Base-by-base conservation (phyloP, 106 monocot genomes). In the Acanthochlamys bracteata region DNA sequence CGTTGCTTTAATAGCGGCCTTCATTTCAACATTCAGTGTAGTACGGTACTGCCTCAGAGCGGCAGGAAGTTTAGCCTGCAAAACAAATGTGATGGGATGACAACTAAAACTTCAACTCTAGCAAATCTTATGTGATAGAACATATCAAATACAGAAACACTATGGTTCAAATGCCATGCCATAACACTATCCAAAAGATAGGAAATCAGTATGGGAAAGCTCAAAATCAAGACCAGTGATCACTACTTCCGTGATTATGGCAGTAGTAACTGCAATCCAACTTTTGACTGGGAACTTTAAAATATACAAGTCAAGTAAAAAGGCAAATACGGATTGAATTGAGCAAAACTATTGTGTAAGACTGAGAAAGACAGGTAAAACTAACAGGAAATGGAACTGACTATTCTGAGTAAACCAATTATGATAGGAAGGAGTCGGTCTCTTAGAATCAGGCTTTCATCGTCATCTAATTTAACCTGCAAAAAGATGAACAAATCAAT, bases 401-500 rank as follows among this genome's bases (percentile, higher is more conserved):
- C 96, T 49, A 80, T 96, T 88, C 91, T 80, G 47, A 91, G 80
- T 27, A 90, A 70, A 60, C 96, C 75, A 96, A 83, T 76, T 57
- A 96, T 88, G 23, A 96, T 76, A 63, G 96, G 96, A 53, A 96
- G 96, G 70, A 96, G 91, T 22, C 68, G 84, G 61, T 87, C 96
- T 73, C 69, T 72, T 42, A 96, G 75, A 62, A 67, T 66, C 39
- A 76, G 72, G 68, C 78, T 74, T 65, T 96, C 91, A 54, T 85
- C 86, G 63, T 84, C 92, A 74, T 82, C 82, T 65, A 80, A 42
- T 41, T 67, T 76, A 46, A 73, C 85, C 96, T 96, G 74, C 53
- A 77, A 19, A 71, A 12, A 71, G 57, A 51, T 20, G 26, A 56
- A 27, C 14, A 13, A 39, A n/a, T 46, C 45, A 46, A 8, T 46